phyloP scores from a whole-genome alignment of 495 filamentous ascomycete species.

The Sporormia fimetaria region DNA sequence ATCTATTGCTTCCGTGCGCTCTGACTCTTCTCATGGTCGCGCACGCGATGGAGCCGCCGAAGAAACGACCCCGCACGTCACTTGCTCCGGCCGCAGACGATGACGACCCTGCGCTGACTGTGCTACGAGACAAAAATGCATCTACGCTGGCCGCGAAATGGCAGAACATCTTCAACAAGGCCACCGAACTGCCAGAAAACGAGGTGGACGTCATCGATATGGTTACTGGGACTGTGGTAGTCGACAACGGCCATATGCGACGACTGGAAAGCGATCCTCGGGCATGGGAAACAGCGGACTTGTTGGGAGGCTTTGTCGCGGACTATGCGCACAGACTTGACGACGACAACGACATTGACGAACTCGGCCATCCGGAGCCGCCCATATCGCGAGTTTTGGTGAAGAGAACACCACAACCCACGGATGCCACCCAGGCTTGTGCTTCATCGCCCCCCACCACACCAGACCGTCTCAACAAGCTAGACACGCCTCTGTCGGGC shows the following conservation, averaged over 20 bases:
- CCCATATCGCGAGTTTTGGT: background rate
- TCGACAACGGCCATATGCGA: slow-evolving; percentile 74
- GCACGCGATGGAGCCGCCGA: slow-evolving; percentile 16
- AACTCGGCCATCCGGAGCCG: slow-evolving; percentile 4
- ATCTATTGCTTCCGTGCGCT: background rate
- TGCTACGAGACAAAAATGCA: slow-evolving; percentile 44
- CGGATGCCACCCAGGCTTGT: background rate
- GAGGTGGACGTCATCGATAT: slow-evolving; percentile 65
- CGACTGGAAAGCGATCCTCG: slow-evolving; percentile 23
- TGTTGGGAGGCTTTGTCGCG: slow-evolving; percentile 22
- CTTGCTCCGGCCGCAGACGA: slow-evolving; percentile 11
- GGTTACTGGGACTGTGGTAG: slow-evolving; percentile 61
- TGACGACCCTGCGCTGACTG: too few relatives aligned
- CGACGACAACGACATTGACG: slow-evolving; percentile 11
- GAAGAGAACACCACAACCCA: background rate
- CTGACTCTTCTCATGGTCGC: background rate
- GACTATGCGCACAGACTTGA: slow-evolving; percentile 4
- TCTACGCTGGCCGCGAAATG: slow-evolving; percentile 93
- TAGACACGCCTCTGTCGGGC: too few relatives aligned
- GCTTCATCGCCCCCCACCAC: background rate
- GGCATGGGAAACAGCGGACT: slow-evolving; percentile 7
- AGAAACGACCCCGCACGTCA: slow-evolving; percentile 20
- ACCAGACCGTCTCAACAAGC: background rate
- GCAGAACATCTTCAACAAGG: slow-evolving; percentile 63
- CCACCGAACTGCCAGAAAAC: slow-evolving; percentile 38